phyloP scores from a whole-genome alignment of 345 rosid species.

The Populus davidiana region DNA sequence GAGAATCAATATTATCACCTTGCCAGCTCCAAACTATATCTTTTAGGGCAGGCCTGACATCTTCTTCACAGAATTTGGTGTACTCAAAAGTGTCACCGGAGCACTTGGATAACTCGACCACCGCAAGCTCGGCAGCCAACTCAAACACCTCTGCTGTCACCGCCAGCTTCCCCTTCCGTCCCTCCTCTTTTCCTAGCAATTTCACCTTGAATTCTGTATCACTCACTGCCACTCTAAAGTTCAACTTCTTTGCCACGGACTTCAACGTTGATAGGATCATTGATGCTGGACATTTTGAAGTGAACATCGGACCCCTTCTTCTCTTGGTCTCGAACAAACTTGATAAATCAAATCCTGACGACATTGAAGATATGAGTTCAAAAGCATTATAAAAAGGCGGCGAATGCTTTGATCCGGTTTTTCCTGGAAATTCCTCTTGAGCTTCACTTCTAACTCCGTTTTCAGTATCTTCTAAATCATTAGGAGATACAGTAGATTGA shows the following conservation, averaged over 20 bases:
- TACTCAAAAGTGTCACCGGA: constrained; percentile 48
- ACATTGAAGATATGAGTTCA: constrained; percentile 20
- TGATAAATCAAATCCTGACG: constrained; percentile 16
- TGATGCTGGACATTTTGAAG: constrained; percentile 3
- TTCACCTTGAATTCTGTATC: constrained; percentile 9
- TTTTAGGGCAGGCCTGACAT: constrained; percentile 42
- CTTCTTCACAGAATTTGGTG: constrained; percentile 38
- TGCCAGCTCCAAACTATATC: constrained; percentile 53
- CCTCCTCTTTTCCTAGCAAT: constrained; percentile 19
- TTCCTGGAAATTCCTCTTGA: neutral
- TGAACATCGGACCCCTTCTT: constrained; percentile 23
- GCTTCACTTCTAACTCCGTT: neutral
- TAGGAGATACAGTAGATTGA: constrained; percentile 4
- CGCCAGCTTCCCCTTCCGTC: constrained; percentile 38
- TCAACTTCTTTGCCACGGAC: constrained; percentile 12
- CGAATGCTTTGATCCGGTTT: neutral
- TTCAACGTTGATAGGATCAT: constrained; percentile 2
- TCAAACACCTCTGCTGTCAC: constrained; percentile 22
- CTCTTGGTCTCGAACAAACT: constrained; percentile 14
- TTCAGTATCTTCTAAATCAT: neutral
- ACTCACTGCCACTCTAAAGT: constrained; percentile 9
- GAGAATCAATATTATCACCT: constrained; percentile 23
- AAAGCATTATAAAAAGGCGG: constrained; percentile 18
- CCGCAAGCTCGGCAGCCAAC: constrained; percentile 19
- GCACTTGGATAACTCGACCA: constrained; percentile 30